Conservation (phyloP, 768 basidiomycete species). For the Phanerochaete carnosa region DNA sequence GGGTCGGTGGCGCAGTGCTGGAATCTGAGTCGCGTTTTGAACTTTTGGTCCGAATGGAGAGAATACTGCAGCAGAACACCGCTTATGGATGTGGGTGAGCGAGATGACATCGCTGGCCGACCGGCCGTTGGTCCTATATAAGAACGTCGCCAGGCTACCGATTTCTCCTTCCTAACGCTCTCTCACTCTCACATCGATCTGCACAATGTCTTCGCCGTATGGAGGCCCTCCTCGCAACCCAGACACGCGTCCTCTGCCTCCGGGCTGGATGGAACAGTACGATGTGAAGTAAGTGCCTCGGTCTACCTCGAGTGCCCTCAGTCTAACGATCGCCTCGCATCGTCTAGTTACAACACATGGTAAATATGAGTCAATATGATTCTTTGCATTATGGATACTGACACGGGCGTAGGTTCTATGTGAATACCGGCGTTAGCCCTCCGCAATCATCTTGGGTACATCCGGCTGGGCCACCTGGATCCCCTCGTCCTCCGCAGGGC, state of each 20-base stretch:
- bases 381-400: neutral
- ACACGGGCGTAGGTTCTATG: slow-evolving; percentile 61
- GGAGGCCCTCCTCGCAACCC: slow-evolving; percentile 24
- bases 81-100: slow-evolving; percentile 2
- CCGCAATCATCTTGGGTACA: slow-evolving; percentile 70
- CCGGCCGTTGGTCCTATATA: slow-evolving; percentile 4
- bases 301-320: slow-evolving; percentile 7
- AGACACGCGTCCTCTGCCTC: slow-evolving; percentile 58
- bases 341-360: slow-evolving; percentile 62
- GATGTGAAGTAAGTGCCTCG: slow-evolving; percentile 54
- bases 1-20: neutral
- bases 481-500: slow-evolving; percentile 25
- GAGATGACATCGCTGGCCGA: slow-evolving; percentile 9
- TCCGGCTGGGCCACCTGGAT: slow-evolving; percentile 51
- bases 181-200: slow-evolving; percentile 8
- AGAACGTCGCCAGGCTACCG: neutral
- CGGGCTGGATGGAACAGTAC: slow-evolving; percentile 67
- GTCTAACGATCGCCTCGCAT: slow-evolving; percentile 19
- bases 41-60: slow-evolving; percentile 3
- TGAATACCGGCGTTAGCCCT: slow-evolving; percentile 60
- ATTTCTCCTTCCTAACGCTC: neutral
- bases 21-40: too few species aligned
- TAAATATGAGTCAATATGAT: slow-evolving; percentile 33
- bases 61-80: too few species aligned
- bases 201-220: slow-evolving; percentile 40